These are phyloP conservation scores for Podila minutissima DNA, from an alignment of 192 early-diverging fungal species.

Conservation along the genomic window DNA sequence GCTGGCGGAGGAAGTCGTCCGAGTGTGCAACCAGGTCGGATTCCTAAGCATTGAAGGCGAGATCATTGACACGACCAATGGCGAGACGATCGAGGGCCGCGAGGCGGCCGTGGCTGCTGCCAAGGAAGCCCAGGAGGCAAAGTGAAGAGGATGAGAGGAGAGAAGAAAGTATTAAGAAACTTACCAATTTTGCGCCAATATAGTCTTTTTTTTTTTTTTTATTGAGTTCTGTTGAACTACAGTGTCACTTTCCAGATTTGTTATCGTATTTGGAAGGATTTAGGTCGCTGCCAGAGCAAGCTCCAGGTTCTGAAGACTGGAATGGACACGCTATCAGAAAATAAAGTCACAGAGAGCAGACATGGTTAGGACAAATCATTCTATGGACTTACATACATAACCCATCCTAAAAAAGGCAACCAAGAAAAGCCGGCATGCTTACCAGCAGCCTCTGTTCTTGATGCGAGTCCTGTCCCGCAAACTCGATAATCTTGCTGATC, in stretches of 20 bases:
- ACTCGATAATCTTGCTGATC: slow-evolving; percentile 45
- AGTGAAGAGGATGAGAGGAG: not conserved
- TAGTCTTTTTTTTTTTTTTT: not conserved
- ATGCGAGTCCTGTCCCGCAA: slow-evolving; percentile 33
- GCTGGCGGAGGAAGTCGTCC: slow-evolving; percentile 82
- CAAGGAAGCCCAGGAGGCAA: not conserved
- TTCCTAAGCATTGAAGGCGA: slow-evolving; percentile 64
- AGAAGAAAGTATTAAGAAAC: not conserved
- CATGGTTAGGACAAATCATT: not conserved
- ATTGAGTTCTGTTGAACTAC: no score
- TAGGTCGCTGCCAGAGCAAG: slow-evolving; percentile 11
- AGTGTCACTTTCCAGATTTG: no score
- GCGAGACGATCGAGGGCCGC: slow-evolving; percentile 50
- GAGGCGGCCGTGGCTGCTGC: slow-evolving; percentile 46
- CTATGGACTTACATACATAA: not conserved
- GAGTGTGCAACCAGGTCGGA: slow-evolving; percentile 75
- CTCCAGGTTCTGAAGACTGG: slow-evolving; percentile 45
- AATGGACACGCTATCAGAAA: slow-evolving; percentile 31
- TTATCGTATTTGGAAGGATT: not conserved
- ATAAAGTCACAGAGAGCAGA: not conserved
- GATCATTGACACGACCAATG: slow-evolving; percentile 55
- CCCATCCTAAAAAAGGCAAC: not conserved
- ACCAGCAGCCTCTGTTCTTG: slow-evolving; percentile 48
- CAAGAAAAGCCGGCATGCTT: not conserved
- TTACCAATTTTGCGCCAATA: not conserved